Conservation (phyloP, 2,329 filamentous ascomycete species). For the Ceratocystis variospora region DNA sequence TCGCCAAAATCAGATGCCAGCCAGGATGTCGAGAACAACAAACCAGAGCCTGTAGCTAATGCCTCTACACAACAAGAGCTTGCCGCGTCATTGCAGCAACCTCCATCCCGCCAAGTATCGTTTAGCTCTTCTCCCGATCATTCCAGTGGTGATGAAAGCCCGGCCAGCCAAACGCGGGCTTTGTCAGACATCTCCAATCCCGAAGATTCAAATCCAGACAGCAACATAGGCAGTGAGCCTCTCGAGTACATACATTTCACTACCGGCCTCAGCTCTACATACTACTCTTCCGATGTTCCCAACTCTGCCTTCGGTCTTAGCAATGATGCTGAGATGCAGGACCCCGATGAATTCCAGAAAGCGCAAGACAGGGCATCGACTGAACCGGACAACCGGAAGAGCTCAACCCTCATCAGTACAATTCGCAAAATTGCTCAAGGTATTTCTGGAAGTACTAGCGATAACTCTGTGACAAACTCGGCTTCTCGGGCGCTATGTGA, state of each 20-base stretch:
- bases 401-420: slow-evolving; percentile 11
- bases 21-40: background rate
- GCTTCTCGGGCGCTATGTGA: background rate
- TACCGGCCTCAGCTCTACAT: slow-evolving; percentile 14
- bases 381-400: slow-evolving; percentile 4
- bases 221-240: background rate
- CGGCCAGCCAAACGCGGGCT: background rate
- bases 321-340: slow-evolving; percentile 5
- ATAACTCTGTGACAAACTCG: background rate
- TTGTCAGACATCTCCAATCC: background rate
- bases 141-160: background rate
- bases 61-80: background rate
- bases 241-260: slow-evolving; percentile 9
- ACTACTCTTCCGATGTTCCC: slow-evolving; percentile 19
- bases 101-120: background rate
- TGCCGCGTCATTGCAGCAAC: background rate
- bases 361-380: slow-evolving; percentile 3
- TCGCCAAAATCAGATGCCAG: background rate
- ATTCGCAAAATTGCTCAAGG: slow-evolving; percentile 12
- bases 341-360: slow-evolving; percentile 13
- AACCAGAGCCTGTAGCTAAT: background rate
- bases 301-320: slow-evolving; percentile 18
- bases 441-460: slow-evolving; percentile 10
- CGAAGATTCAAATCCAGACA: background rate
- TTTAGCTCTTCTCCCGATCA: background rate